A percentile compares a stretch with the other conserved stretches of the same genome.
Conservation (phyloP, 257 asterid genomes). For the Fraxinus quadrangulata region DNA sequence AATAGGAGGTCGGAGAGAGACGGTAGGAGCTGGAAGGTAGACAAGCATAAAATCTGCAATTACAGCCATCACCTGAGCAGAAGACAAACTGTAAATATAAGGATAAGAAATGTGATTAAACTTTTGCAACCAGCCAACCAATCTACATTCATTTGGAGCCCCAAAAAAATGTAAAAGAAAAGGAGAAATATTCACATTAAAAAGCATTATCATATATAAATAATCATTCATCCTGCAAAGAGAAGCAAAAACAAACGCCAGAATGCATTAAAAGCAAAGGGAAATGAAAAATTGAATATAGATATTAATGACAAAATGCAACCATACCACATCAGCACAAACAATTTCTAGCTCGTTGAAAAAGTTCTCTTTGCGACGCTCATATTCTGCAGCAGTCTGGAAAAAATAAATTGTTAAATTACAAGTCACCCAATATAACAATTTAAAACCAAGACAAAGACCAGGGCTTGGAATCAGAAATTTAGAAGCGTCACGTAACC, state of each 20-base stretch:
- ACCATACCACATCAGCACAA: slow-evolving; percentile 60
- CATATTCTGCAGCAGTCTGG: slow-evolving; percentile 71
- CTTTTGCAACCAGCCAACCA: not conserved
- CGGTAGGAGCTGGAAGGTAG: too few relatives aligned
- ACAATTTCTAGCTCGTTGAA: slow-evolving; percentile 28
- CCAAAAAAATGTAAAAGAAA: not conserved
- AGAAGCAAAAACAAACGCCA: not conserved
- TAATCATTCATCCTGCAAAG: not conserved
- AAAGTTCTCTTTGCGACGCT: slow-evolving; percentile 61
- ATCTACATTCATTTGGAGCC: not conserved
- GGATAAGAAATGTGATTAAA: not conserved
- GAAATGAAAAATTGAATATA: not conserved
- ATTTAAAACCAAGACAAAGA: not conserved
- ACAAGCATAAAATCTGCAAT: slow-evolving; percentile 62
- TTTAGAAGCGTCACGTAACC: not conserved
- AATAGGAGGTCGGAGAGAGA: slow-evolving; percentile 31
- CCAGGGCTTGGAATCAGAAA: not conserved
- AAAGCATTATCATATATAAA: not conserved
- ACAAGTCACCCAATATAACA: not conserved
- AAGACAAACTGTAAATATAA: slow-evolving; percentile 6
- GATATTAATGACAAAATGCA: slow-evolving; percentile 12
- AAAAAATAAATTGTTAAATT: slow-evolving; percentile 18
- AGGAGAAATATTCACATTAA: not conserved
- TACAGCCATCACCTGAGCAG: slow-evolving; percentile 51
- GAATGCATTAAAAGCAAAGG: not conserved